Conservation (phyloP, 805 yeast species). For the Soucietia sequanensis region DNA sequence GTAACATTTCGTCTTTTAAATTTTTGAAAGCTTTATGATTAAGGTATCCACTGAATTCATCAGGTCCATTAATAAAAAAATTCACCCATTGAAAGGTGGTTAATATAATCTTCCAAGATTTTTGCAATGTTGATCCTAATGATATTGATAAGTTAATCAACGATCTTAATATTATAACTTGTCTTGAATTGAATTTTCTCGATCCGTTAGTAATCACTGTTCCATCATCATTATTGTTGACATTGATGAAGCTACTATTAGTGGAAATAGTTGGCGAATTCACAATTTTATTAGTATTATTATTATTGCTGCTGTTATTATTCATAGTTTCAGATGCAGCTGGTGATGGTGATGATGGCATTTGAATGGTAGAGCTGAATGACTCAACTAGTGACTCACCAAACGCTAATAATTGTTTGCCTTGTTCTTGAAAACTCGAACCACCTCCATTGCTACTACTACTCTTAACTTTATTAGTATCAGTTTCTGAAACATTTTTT, state of each 20-base stretch:
- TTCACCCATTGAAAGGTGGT: constrained; percentile 78
- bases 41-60: constrained; percentile 27
- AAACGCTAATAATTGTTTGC: constrained; percentile 40
- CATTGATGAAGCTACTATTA: neutral
- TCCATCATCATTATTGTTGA: neutral
- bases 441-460: neutral
- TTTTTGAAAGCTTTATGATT: constrained; percentile 29
- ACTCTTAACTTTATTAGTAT: neutral
- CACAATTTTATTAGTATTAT: too few species aligned
- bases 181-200: constrained; percentile 56
- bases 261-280: too few species aligned
- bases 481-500: constrained; percentile 7
- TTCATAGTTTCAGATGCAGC: neutral
- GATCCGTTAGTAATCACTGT: neutral
- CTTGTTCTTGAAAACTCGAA: constrained; percentile 16
- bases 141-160: constrained; percentile 74
- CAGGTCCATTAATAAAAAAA: constrained; percentile 62
- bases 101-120: constrained; percentile 62
- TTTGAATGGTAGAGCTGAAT: constrained; percentile 41
- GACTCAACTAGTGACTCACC: constrained; percentile 55
- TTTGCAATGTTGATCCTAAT: constrained; percentile 68
- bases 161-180: constrained; percentile 75
- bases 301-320: too few species aligned
- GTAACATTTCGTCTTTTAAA: constrained; percentile 16
- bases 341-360: constrained; percentile 6